These are phyloP conservation scores for Chaetomiaceae sp. DNA, from an alignment of 2,329 filamentous ascomycete genomes.

Conservation along the genomic window DNA sequence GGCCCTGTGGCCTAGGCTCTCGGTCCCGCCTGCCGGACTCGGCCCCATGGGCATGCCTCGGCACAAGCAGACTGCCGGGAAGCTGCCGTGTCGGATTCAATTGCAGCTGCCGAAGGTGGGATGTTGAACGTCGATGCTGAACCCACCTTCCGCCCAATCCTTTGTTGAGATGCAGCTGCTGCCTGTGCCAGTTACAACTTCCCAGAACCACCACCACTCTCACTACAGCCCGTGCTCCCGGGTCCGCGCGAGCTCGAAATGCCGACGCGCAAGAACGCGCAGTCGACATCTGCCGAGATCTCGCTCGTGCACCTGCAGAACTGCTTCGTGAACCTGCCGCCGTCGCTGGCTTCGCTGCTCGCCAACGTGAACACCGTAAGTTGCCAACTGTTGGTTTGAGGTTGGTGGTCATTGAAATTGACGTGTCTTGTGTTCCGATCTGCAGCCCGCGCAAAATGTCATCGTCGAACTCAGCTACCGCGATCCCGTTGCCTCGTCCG, in stretches of 20 bases:
- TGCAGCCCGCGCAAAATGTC: conserved; percentile 86
- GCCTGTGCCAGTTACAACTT: not conserved
- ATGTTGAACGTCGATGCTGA: not conserved
- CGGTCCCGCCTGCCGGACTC: not conserved
- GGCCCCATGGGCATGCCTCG: conserved; percentile 22
- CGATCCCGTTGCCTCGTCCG: conserved; percentile 42
- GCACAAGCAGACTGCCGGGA: conserved; percentile 27
- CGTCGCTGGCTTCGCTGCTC: conserved; percentile 75
- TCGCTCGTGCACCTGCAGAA: conserved; percentile 84
- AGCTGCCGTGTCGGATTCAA: conserved; percentile 9
- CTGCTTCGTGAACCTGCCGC: conserved; percentile 88
- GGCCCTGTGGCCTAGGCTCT: not conserved
- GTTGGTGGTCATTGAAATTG: conserved; percentile 4
- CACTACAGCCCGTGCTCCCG: not conserved
- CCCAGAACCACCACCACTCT: not conserved
- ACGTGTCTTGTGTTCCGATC: conserved; percentile 7
- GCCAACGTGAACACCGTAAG: too few species aligned
- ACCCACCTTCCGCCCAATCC: not conserved
- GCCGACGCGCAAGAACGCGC: conserved; percentile 48
- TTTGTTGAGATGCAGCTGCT: not conserved
- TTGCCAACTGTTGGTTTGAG: too few species aligned
- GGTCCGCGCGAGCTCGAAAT: conserved; percentile 27
- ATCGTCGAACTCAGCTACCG: conserved; percentile 84
- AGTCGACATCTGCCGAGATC: conserved; percentile 71
- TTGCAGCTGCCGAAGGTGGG: conserved; percentile 2